These are phyloP conservation scores for Blastobotrys chiropterorum DNA, from an alignment of 805 yeast genomes.

Conservation along the genomic window DNA sequence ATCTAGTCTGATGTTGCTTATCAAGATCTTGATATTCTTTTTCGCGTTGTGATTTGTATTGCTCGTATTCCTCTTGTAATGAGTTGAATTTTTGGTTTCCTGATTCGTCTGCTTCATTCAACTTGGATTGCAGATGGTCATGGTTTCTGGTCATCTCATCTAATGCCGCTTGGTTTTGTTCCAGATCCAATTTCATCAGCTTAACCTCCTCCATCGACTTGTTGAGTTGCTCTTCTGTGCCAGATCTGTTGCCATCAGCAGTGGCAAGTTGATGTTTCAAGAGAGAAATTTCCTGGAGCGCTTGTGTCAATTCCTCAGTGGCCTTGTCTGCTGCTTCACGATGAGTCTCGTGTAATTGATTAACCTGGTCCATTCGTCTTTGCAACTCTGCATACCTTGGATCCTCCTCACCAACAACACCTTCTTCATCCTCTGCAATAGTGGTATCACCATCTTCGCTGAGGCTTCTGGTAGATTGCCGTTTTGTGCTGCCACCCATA, in stretches of 20 bases:
- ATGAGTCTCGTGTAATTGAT: slow-evolving; percentile 22
- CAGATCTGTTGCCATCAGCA: slow-evolving; percentile 11
- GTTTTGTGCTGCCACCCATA: neutral
- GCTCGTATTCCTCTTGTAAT: slow-evolving; percentile 13
- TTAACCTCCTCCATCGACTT: slow-evolving; percentile 4
- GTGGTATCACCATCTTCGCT: neutral
- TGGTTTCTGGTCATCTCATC: slow-evolving; percentile 20
- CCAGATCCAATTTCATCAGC: slow-evolving; percentile 22
- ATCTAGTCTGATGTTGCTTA: slow-evolving; percentile 27
- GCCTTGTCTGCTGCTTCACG: slow-evolving; percentile 27
- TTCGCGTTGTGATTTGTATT: slow-evolving; percentile 32
- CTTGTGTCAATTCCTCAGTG: slow-evolving; percentile 18
- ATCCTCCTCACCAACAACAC: slow-evolving; percentile 10
- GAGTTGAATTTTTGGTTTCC: slow-evolving; percentile 12
- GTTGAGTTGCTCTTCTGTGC: slow-evolving; percentile 8
- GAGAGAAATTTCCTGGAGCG: slow-evolving; percentile 15
- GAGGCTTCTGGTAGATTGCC: neutral
- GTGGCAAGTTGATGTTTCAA: slow-evolving; percentile 19
- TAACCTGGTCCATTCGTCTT: slow-evolving; percentile 6
- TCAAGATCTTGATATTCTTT: slow-evolving; percentile 27
- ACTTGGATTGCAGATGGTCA: slow-evolving; percentile 17
- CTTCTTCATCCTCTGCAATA: slow-evolving; percentile 1
- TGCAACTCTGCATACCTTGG: slow-evolving; percentile 6
- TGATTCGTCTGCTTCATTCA: slow-evolving; percentile 14
- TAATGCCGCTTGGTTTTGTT: slow-evolving; percentile 18